phyloP scores from a whole-genome alignment of 2,329 filamentous ascomycete species.

The Cladophialophora immunda region DNA sequence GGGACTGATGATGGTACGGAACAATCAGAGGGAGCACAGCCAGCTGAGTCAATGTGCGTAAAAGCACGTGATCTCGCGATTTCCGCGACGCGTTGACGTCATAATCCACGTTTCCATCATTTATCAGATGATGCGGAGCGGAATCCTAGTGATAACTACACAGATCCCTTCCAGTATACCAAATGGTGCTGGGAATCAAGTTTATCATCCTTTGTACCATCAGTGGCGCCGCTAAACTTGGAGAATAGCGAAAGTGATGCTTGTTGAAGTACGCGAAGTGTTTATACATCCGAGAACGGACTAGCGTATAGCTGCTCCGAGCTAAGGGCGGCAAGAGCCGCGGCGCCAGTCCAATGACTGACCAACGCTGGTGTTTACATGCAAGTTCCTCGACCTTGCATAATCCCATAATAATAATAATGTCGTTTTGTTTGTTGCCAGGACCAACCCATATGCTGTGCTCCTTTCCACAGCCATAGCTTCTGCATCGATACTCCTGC shows the following conservation, averaged over 20 bases:
- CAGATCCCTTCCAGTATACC: no score
- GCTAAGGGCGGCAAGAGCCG: conserved; percentile 23
- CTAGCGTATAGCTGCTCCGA: background rate
- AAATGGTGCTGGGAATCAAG: background rate
- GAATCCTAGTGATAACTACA: background rate
- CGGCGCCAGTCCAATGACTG: background rate
- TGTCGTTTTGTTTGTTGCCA: conserved; percentile 33
- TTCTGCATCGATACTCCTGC: conserved; percentile 36
- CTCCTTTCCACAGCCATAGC: conserved; percentile 34
- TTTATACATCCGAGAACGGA: background rate
- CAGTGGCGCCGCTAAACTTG: background rate
- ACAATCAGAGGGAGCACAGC: background rate
- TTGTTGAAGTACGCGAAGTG: conserved; percentile 15
- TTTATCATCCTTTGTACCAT: background rate
- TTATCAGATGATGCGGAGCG: background rate
- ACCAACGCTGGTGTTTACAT: conserved; percentile 5
- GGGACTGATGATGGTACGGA: background rate
- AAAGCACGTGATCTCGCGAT: conserved; percentile 15
- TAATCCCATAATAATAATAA: conserved; percentile 25
- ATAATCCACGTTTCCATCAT: conserved; percentile 7
- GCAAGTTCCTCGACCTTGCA: conserved; percentile 11
- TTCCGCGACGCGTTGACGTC: conserved; percentile 33
- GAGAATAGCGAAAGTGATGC: background rate
- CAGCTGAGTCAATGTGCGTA: background rate
- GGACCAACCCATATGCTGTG: conserved; percentile 34